Evolutionary conservation across 208 protist genomes (phyloP).

Genomic region (Zelonia costaricensis): DNA sequence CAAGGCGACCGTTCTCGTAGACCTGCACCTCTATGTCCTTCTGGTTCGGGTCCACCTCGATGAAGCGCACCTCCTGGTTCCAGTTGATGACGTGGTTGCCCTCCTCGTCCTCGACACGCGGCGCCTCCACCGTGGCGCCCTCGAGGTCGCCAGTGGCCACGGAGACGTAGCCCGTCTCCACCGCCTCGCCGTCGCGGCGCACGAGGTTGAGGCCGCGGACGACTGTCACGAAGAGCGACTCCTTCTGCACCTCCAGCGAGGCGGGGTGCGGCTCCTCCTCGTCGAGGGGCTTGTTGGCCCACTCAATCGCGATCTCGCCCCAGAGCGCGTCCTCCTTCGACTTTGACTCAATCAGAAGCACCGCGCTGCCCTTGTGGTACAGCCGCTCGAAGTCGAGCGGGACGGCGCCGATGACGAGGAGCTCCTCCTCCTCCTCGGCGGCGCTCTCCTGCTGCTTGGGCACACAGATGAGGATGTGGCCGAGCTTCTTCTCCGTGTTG

Average conservation of each 20-base stretch:
- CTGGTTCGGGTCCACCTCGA: constrained; percentile 56
- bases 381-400: constrained; percentile 85
- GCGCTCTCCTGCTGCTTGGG: constrained; percentile 55
- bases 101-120: constrained; percentile 45
- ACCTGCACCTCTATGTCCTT: constrained; percentile 58
- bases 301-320: constrained; percentile 88
- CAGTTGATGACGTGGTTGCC: constrained; percentile 60
- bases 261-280: constrained; percentile 35
- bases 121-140: constrained; percentile 62
- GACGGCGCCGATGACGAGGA: constrained; percentile 87
- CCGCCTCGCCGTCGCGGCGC: constrained; percentile 36
- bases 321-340: constrained; percentile 85
- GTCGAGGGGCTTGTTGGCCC: constrained; percentile 54
- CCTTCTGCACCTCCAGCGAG: constrained; percentile 42
- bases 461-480: constrained; percentile 86
- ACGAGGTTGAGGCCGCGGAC: constrained; percentile 74
- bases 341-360: constrained; percentile 89
- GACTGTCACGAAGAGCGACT: constrained; percentile 83
- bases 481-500: constrained; percentile 86
- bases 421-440: constrained; percentile 76
- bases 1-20: constrained; percentile 53
- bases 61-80: constrained; percentile 91
- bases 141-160: constrained; percentile 77
- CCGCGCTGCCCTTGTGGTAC: constrained; percentile 75
- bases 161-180: constrained; percentile 53